These are phyloP conservation scores for Theileria luwenshuni DNA, from an alignment of 169 alveolate genomes.

Conservation along the genomic window DNA sequence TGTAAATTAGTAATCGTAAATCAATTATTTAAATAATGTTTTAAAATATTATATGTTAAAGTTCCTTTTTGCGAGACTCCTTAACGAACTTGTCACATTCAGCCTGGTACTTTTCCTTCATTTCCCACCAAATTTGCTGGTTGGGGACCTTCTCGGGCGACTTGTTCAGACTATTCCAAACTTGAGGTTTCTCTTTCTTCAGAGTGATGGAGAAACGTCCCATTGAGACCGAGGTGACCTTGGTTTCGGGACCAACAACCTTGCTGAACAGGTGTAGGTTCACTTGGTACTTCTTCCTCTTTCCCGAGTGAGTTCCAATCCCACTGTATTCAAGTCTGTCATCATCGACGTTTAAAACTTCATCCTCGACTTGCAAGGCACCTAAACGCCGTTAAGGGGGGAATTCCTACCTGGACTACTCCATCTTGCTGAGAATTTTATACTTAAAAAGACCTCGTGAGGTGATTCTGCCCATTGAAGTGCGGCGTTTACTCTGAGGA, in stretches of 20 bases:
- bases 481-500: constrained; percentile 88
- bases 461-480: constrained; percentile 96
- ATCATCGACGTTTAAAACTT: constrained; percentile 68
- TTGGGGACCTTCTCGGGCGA: constrained; percentile 83
- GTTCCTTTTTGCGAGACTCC: background rate
- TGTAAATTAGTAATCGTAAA: constrained; percentile 6
- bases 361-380: constrained; percentile 82
- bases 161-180: constrained; percentile 83
- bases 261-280: constrained; percentile 76
- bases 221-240: constrained; percentile 85
- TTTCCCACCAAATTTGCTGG: constrained; percentile 92
- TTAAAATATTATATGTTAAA: no score
- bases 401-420: constrained; percentile 88
- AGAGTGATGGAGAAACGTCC: constrained; percentile 85
- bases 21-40: no score
- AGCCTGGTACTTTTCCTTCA: constrained; percentile 87
- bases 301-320: constrained; percentile 83
- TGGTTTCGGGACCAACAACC: constrained; percentile 77
- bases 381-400: constrained; percentile 58
- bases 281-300: constrained; percentile 79
- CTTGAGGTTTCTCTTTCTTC: constrained; percentile 73
- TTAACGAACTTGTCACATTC: constrained; percentile 42
- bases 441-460: constrained; percentile 81
- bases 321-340: constrained; percentile 78
- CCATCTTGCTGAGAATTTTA: constrained; percentile 93